These are phyloP conservation scores for Rhododendron mucronatum DNA, from an alignment of 148 eudicot genomes.

Conservation along the genomic window DNA sequence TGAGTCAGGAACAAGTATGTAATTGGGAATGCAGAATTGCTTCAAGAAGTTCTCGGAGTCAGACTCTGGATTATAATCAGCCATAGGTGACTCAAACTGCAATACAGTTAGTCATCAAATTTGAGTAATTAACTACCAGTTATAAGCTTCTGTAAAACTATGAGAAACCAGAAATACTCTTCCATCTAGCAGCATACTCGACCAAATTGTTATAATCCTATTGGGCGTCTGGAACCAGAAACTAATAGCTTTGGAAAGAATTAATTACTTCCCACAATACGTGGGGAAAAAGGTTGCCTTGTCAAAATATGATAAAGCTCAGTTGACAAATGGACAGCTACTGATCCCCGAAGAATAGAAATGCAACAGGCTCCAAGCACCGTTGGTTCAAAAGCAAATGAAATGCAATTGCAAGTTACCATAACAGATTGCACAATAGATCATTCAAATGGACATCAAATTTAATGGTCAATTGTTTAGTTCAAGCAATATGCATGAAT, in stretches of 20 bases:
- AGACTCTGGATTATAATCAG: slow-evolving; percentile 21
- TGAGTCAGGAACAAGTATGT: slow-evolving; percentile 44
- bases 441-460: neutral
- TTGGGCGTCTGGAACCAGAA: neutral
- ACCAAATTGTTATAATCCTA: neutral
- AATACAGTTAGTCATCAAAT: neutral
- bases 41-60: slow-evolving; percentile 22
- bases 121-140: neutral
- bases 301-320: neutral
- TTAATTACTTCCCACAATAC: neutral
- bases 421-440: neutral
- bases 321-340: neutral
- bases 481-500: neutral
- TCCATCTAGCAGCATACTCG: neutral
- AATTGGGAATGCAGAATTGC: slow-evolving; percentile 66
- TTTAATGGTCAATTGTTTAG: neutral
- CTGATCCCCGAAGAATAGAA: neutral
- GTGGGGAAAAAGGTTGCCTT: neutral
- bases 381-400: neutral
- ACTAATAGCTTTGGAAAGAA: neutral
- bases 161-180: neutral
- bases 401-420: neutral
- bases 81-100: slow-evolving; percentile 41
- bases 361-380: neutral
- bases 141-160: neutral